Conservation (phyloP, 129 eudicot genomes). For the Kitagawia praeruptora region DNA sequence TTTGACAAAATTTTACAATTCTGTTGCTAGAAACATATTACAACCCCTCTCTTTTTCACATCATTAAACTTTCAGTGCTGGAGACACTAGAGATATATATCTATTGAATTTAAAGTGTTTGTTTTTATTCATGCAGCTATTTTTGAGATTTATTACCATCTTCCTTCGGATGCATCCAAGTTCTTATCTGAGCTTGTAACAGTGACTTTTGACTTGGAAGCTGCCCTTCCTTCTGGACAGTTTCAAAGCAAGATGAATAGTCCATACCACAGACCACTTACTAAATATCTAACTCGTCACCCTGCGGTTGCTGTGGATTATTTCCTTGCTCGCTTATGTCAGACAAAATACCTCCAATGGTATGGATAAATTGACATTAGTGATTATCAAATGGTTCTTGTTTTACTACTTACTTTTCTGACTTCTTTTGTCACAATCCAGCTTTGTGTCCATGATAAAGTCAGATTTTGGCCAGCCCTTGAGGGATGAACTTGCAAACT, state of each 20-base stretch:
- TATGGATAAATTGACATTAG: constrained; percentile 15
- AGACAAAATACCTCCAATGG: constrained; percentile 87
- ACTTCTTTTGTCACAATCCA: constrained; percentile 25
- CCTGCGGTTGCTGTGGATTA: constrained; percentile 89
- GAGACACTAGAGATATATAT: background rate
- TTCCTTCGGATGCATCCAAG: constrained; percentile 89
- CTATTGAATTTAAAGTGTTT: background rate
- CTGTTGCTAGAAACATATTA: background rate
- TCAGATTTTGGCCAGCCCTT: constrained; percentile 98
- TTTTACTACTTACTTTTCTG: background rate
- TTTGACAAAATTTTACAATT: background rate
- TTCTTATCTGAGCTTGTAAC: constrained; percentile 89
- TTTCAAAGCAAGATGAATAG: constrained; percentile 92
- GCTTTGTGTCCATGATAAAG: constrained; percentile 81
- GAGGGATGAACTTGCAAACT: constrained; percentile 95
- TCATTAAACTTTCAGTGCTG: background rate
- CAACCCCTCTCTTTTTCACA: background rate
- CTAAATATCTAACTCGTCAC: constrained; percentile 76
- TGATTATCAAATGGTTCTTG: constrained; percentile 5
- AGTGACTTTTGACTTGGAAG: constrained; percentile 87
- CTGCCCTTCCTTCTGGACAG: constrained; percentile 77
- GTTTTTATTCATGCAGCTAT: constrained; percentile 56
- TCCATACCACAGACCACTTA: constrained; percentile 87
- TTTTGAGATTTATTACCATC: constrained; percentile 87
- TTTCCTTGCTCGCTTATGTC: constrained; percentile 83